Evolutionary conservation across 192 early-diverging fungal species (phyloP), one percentile per base, ranked within the genome.

Genomic region (Coemansia sp.): DNA sequence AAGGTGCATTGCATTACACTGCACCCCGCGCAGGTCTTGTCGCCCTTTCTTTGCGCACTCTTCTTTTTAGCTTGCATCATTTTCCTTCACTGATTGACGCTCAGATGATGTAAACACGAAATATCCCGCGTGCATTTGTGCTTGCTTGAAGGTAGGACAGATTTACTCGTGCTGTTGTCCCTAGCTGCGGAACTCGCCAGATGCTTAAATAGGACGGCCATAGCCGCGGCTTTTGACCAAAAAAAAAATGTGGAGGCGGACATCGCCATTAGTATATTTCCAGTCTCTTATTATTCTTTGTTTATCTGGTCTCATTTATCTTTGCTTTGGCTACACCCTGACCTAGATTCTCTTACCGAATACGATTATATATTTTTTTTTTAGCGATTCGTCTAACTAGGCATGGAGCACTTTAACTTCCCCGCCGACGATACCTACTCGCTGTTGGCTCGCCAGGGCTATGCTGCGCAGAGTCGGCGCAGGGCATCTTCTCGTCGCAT

Each of bases 371-470:
- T 42, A 61, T 59, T 27, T 15, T 27, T 55, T 23, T 55, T 34
- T 31, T n/a, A 34, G 14, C n/a, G 15, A n/a, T 14, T 34, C 21
- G 41, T 64, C 11, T 51, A 45, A 17, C 11, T 44, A 23, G 41
- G 25, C 10, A 80, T 80, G 77, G 72, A 72, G 27, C 46, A 73
- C 14, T 64, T 74, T 66, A 42, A 55, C 17, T 38, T 80, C 19
- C 68, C 77, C 8, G 39, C 50, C 2, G 72, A 61, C 39, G 66
- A 67, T 41, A 75, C 77, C 37, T 69, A 68, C 17, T 29, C 68
- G 48, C 55, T 80, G 8, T 46, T 80, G 36, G 68, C 66, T 36
- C 77, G 77, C 50, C 77, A 80, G 62, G 77, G 77, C 1, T 75
- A 75, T 66, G 66, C 69, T 8, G 77, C 77, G 0, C 77, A 80